Base-by-base conservation (phyloP, 371 early-diverging fungal species). In the Coemansia sp. region DNA sequence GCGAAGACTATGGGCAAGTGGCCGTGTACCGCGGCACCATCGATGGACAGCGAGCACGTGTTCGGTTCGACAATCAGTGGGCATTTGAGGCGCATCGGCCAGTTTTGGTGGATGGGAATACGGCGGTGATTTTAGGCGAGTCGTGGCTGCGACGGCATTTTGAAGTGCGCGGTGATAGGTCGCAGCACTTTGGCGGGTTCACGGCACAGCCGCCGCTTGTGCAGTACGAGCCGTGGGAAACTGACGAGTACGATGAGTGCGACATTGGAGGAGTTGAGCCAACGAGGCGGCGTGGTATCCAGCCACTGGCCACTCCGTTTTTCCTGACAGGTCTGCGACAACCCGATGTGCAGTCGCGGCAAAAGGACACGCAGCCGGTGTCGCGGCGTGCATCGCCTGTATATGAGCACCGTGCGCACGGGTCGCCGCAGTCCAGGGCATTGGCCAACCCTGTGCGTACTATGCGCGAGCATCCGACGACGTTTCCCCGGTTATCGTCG, bases 1-100 rank as follows among this genome's bases (percentile, higher is more conserved):
- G 72, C 57, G 81, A 81, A 61, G 81, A 81, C 59, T 81, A 82
- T 50, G 82, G 78, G 1, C 81, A 81, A 63, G 68, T 77, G 27
- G 82, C 82, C 14, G 54, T 80, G 18, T 81, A 81, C 70, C 63
- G 66, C 26, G 83, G 82, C 34, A 78, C 83, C 5, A 65, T 81
- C 24, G 78, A 64, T 8, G 82, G 83, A 37, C 81, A 81, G 59
- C 63, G 71, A 1, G 64, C 77, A 16, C 54, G 72, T 18, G 56
- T 52, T 39, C 55, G 72, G 6, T 53, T 81, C 16, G 82, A 81
- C 64, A 72, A 60, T 39, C 59, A 69, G n/a, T 79, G 65, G 68
- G 59, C 68, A 50, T 81, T 81, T 59, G 79, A 75, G 51, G 65
- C 83, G 4, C 45, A 78, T 24, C 40, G 66, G 2, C 72, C 82